These are phyloP conservation scores for Aspergillus sp. DNA, from an alignment of 2,329 filamentous ascomycete species.

Conservation along the genomic window DNA sequence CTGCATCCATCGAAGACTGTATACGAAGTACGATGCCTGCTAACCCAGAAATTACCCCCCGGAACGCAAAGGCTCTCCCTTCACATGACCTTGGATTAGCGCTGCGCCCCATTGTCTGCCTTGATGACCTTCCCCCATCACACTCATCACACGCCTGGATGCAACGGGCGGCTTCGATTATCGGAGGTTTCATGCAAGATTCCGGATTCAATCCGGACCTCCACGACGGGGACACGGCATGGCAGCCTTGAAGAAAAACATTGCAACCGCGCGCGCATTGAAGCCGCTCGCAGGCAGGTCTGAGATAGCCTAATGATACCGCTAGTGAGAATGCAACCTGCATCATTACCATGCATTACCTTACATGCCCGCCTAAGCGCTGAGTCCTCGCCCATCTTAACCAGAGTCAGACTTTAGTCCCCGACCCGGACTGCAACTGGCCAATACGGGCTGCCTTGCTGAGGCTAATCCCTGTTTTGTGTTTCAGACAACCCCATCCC, in stretches of 20 bases:
- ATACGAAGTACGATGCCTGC: background rate
- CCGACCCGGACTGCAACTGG: constrained; percentile 5
- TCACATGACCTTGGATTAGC: constrained; percentile 5
- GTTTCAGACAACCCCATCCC: constrained; percentile 2
- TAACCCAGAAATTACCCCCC: background rate
- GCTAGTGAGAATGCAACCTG: constrained; percentile 4
- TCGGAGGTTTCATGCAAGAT: constrained; percentile 1
- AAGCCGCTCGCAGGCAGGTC: background rate
- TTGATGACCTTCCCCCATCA: background rate
- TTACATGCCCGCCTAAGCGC: constrained; percentile 8
- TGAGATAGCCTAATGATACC: constrained; percentile 4
- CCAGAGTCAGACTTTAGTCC: constrained; percentile 12
- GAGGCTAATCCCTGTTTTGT: constrained; percentile 8
- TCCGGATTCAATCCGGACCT: background rate
- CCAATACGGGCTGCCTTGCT: constrained; percentile 8
- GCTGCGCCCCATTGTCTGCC: background rate
- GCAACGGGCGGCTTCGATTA: background rate
- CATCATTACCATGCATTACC: constrained; percentile 6
- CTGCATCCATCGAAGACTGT: background rate
- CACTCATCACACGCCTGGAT: background rate
- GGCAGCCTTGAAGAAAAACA: background rate
- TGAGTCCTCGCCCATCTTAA: constrained; percentile 6
- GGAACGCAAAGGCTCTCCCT: background rate
- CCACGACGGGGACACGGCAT: background rate
- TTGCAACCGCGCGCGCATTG: background rate